Evolutionary conservation across 768 basidiomycete species (phyloP).

Genomic region (Inosperma sp.): DNA sequence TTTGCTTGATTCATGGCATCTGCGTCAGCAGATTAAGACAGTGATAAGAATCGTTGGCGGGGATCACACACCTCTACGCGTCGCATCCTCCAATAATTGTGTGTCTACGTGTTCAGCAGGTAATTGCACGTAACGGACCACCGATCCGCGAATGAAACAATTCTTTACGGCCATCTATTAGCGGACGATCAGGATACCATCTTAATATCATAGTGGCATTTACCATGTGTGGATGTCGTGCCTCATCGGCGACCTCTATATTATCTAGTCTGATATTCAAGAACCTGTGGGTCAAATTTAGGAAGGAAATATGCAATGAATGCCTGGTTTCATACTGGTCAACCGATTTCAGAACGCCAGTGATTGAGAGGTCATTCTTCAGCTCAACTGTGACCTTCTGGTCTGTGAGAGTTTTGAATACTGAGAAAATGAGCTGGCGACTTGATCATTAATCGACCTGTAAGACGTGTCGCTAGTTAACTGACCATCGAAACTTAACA

Average conservation of each 20-base stretch:
- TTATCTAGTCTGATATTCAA: conserved; percentile 94
- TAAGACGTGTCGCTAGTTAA: background rate
- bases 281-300: conserved; percentile 48
- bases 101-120: conserved; percentile 93
- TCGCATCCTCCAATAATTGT: conserved; percentile 92
- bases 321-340: conserved; percentile 63
- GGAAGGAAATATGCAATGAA: background rate
- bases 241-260: conserved; percentile 89
- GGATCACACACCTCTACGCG: conserved; percentile 71
- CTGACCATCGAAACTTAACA: conserved; percentile 13
- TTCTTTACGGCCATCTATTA: conserved; percentile 97
- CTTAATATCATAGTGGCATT: conserved; percentile 17
- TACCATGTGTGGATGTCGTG: conserved; percentile 96
- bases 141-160: conserved; percentile 97
- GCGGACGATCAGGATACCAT: background rate
- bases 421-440: conserved; percentile 85
- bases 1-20: conserved; percentile 47
- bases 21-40: conserved; percentile 21
- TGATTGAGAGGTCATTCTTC: conserved; percentile 98
- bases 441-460: background rate
- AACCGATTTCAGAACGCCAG: conserved; percentile 92
- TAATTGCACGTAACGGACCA: conserved; percentile 95
- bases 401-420: conserved; percentile 98
- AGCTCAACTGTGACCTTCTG: conserved; percentile 96
- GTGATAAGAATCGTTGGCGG: background rate